phyloP scores from a whole-genome alignment of 352 stramenopile species.

The Pythium rishiriense region DNA sequence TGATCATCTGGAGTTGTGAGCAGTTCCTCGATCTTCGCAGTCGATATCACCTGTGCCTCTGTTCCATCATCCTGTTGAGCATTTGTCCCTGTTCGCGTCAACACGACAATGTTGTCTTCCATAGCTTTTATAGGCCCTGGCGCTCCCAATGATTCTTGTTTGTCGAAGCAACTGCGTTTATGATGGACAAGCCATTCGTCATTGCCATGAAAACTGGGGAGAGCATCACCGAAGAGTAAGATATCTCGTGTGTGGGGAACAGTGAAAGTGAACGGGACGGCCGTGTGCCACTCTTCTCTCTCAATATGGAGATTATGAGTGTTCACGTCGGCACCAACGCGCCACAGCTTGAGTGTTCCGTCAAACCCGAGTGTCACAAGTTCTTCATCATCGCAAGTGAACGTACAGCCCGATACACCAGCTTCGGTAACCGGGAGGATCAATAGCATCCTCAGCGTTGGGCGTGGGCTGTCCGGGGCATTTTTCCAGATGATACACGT shows the following conservation, averaged over 20 bases:
- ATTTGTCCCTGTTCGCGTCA: neutral
- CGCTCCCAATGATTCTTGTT: slow-evolving; percentile 1
- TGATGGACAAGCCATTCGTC: slow-evolving; percentile 36
- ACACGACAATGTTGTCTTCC: neutral
- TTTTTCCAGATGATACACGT: slow-evolving; percentile 62
- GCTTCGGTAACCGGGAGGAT: slow-evolving; percentile 47
- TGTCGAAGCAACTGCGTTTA: slow-evolving; percentile 15
- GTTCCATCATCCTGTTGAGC: neutral
- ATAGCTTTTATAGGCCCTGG: neutral
- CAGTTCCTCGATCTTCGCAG: no score
- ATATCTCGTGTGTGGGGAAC: slow-evolving; percentile 37
- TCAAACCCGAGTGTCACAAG: slow-evolving; percentile 47
- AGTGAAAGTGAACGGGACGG: slow-evolving; percentile 42
- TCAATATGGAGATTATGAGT: neutral
- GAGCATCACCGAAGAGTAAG: slow-evolving; percentile 44
- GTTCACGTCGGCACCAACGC: slow-evolving; percentile 19
- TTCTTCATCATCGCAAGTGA: slow-evolving; percentile 40
- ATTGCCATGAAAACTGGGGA: slow-evolving; percentile 39
- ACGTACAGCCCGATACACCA: slow-evolving; percentile 32
- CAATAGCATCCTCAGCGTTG: slow-evolving; percentile 30
- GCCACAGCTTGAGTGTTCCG: slow-evolving; percentile 49
- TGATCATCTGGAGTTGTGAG: no score
- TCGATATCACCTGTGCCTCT: no score
- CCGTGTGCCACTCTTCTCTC: slow-evolving; percentile 36
- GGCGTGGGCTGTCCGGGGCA: neutral